Conservation (phyloP, 2,329 filamentous ascomycete genomes). For the Ophiobolus disseminans region DNA sequence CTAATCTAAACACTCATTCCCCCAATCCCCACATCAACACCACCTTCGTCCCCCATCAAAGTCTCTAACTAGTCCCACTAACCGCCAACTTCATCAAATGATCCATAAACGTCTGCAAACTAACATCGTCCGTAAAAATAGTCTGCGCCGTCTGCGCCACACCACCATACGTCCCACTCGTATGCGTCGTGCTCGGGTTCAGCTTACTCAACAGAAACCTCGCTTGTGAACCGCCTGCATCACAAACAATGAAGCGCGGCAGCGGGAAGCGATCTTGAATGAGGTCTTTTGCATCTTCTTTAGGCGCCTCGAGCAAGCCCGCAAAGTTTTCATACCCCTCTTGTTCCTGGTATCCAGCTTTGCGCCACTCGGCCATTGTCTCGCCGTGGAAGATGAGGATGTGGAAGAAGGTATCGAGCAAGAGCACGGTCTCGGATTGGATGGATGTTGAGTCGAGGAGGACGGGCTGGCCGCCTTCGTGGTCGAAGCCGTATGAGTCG, state of each 20-base stretch:
- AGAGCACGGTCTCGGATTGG: constrained; percentile 88
- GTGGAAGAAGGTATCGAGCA: constrained; percentile 99
- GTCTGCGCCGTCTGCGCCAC: constrained; percentile 91
- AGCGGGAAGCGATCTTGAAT: constrained; percentile 98
- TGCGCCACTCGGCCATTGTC: constrained; percentile 97
- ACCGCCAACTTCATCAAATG: constrained; percentile 87
- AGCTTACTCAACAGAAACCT: constrained; percentile 97
- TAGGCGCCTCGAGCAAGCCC: constrained; percentile 86
- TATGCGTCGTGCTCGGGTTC: constrained; percentile 97
- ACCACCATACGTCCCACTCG: constrained; percentile 88
- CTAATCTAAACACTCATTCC: background rate
- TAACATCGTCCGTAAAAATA: constrained; percentile 98
- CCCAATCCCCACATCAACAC: background rate
- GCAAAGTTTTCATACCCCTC: constrained; percentile 97
- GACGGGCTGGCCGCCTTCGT: constrained; percentile 92
- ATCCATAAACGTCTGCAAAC: constrained; percentile 98
- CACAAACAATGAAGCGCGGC: constrained; percentile 96
- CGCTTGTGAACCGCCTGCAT: constrained; percentile 96
- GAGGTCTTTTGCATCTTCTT: constrained; percentile 96
- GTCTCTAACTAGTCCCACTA: constrained; percentile 41
- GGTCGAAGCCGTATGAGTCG: constrained; percentile 96
- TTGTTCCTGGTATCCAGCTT: constrained; percentile 96
- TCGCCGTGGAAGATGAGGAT: constrained; percentile 99
- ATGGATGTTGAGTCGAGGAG: constrained; percentile 95
- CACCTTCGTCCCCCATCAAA: background rate